These are phyloP conservation scores for Diaporthe aspalathi DNA, from an alignment of 2,329 filamentous ascomycete genomes.

Conservation along the genomic window DNA sequence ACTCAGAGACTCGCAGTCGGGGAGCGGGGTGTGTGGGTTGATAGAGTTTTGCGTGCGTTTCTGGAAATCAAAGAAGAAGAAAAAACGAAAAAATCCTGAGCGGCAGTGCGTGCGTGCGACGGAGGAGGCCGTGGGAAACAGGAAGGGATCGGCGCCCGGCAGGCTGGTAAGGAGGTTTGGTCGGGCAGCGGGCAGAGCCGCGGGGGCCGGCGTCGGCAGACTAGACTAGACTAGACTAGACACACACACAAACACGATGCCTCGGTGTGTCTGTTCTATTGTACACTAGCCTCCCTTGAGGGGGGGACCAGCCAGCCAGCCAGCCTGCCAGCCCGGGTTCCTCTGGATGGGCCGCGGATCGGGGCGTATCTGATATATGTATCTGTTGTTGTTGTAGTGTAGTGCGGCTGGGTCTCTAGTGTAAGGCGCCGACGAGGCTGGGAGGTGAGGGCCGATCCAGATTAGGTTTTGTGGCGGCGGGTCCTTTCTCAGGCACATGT, in stretches of 20 bases:
- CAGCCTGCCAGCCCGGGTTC: not conserved
- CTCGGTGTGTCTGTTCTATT: too few relatives aligned
- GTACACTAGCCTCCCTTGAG: not conserved
- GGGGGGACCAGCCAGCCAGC: too few relatives aligned
- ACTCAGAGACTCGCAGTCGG: conserved; percentile 3
- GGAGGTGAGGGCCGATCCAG: not conserved
- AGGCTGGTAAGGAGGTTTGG: not conserved
- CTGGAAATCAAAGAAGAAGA: not conserved
- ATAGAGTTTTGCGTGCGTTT: not conserved
- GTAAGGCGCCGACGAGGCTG: not conserved
- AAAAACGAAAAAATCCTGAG: too few relatives aligned
- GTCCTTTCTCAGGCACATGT: not conserved
- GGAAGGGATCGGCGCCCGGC: conserved; percentile 22
- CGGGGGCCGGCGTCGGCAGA: conserved; percentile 9
- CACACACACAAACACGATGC: not conserved
- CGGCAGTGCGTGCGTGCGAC: too few relatives aligned
- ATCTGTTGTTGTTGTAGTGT: not conserved
- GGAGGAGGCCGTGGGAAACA: not conserved
- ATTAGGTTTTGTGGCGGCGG: conserved; percentile 24
- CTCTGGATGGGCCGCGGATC: not conserved
- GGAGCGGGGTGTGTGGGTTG: not conserved
- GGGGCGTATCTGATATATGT: not conserved
- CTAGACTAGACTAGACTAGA: conserved; percentile 20
- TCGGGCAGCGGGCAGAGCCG: conserved; percentile 21
- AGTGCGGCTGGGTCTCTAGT: not conserved